These are phyloP conservation scores for Ploettnerulaceae sp. DNA, from an alignment of 2,329 filamentous ascomycete genomes.

Conservation along the genomic window DNA sequence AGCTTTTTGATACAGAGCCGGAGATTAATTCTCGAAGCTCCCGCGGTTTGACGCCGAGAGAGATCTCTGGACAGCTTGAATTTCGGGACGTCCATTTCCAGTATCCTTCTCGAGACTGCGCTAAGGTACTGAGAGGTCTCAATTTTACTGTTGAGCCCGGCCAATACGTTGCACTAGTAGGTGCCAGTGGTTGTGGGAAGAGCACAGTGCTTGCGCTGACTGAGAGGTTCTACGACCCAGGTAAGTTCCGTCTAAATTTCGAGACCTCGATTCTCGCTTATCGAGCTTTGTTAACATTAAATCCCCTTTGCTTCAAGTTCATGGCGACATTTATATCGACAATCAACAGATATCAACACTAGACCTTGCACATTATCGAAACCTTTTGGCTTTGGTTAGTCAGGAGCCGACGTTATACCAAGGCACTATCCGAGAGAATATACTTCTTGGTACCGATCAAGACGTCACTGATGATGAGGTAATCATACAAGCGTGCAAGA, in stretches of 20 bases:
- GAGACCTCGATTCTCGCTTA: background rate
- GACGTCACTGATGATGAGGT: slow-evolving; percentile 45
- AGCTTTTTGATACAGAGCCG: slow-evolving; percentile 74
- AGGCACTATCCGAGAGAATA: slow-evolving; percentile 61
- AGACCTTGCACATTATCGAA: slow-evolving; percentile 58
- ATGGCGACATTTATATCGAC: background rate
- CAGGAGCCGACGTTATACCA: slow-evolving; percentile 69
- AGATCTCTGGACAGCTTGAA: slow-evolving; percentile 63
- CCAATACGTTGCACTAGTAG: slow-evolving; percentile 88
- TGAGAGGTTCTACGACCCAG: slow-evolving; percentile 87
- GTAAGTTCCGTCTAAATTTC: background rate
- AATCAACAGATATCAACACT: slow-evolving; percentile 37
- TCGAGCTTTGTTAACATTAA: background rate
- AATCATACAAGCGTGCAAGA: slow-evolving; percentile 42
- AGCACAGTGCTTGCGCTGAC: slow-evolving; percentile 68
- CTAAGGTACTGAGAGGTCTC: slow-evolving; percentile 12
- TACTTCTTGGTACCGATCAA: slow-evolving; percentile 58
- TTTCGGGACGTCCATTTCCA: slow-evolving; percentile 15
- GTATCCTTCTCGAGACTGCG: slow-evolving; percentile 13
- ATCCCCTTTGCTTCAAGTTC: background rate
- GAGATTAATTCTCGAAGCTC: slow-evolving; percentile 73
- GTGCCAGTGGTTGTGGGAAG: slow-evolving; percentile 79
- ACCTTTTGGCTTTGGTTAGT: slow-evolving; percentile 60
- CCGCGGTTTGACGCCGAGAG: slow-evolving; percentile 55
- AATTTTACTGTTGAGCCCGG: slow-evolving; percentile 52